Percentiles rank a stretch among this genome's conserved stretches.
Conservation (phyloP, 331 rosid genomes). For the Saraca asoca region DNA sequence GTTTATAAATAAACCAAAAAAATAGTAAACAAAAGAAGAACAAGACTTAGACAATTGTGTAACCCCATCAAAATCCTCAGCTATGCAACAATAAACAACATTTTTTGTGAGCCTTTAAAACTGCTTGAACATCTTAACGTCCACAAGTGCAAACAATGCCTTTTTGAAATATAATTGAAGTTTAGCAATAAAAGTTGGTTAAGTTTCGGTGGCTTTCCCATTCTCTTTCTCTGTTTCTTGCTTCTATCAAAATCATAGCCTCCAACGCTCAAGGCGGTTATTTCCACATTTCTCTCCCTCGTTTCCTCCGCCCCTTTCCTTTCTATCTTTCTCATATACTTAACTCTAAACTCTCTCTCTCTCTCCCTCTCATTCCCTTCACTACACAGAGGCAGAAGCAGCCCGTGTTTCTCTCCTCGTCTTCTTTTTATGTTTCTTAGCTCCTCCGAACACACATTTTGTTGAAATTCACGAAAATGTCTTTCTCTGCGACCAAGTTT, state of each 20-base stretch:
- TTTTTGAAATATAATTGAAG: no score
- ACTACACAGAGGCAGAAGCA: background rate
- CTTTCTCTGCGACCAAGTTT: slow-evolving; percentile 63
- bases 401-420: background rate
- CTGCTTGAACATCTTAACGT: background rate
- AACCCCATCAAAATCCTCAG: background rate
- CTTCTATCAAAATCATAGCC: background rate
- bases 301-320: slow-evolving; percentile 65
- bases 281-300: slow-evolving; percentile 56
- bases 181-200: slow-evolving; percentile 31
- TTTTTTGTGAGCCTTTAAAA: no score
- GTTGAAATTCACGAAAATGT: slow-evolving; percentile 47
- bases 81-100: no score
- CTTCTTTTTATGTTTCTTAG: slow-evolving; percentile 22
- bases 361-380: slow-evolving; percentile 14
- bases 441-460: slow-evolving; percentile 12
- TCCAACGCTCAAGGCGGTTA: slow-evolving; percentile 51
- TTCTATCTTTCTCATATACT: slow-evolving; percentile 24
- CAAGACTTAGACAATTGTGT: no score
- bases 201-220: slow-evolving; percentile 31
- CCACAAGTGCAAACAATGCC: background rate
- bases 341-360: slow-evolving; percentile 9
- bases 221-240: background rate
- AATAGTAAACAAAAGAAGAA: no score
- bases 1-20: no score